Conservation (phyloP, 805 yeast species). For the Starmerella floricola region DNA sequence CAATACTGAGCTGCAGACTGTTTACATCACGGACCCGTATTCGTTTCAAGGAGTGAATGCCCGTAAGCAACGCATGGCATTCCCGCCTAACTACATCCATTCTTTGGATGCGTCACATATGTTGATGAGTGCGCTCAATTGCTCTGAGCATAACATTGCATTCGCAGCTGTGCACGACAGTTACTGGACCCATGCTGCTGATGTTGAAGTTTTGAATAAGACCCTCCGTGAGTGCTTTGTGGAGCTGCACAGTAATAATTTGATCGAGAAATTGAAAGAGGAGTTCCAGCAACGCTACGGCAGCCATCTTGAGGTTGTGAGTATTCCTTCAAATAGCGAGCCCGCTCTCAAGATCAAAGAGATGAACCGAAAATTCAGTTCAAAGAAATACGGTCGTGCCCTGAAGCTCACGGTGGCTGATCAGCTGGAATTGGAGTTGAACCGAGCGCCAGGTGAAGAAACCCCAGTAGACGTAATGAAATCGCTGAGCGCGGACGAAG, state of each 20-base stretch:
- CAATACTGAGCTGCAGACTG: slow-evolving; percentile 73
- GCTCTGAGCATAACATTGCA: slow-evolving; percentile 49
- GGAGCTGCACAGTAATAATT: slow-evolving; percentile 57
- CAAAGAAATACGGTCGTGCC: slow-evolving; percentile 25
- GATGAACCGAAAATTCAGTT: slow-evolving; percentile 39
- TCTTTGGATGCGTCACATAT: slow-evolving; percentile 95
- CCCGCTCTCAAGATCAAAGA: slow-evolving; percentile 40
- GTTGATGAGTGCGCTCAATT: slow-evolving; percentile 75
- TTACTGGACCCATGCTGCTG: slow-evolving; percentile 93
- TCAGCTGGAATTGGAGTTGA: slow-evolving; percentile 59
- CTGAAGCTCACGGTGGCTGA: slow-evolving; percentile 47
- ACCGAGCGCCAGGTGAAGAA: slow-evolving; percentile 40
- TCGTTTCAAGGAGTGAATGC: slow-evolving; percentile 70
- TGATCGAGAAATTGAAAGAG: slow-evolving; percentile 53
- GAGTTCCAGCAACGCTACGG: slow-evolving; percentile 76
- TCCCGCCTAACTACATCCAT: slow-evolving; percentile 92
- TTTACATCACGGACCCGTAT: slow-evolving; percentile 81
- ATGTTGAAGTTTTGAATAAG: slow-evolving; percentile 58
- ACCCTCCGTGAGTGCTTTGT: slow-evolving; percentile 70
- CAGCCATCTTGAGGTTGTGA: slow-evolving; percentile 51
- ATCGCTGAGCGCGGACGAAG: slow-evolving; percentile 21
- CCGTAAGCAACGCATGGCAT: slow-evolving; percentile 81
- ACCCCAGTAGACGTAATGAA: slow-evolving; percentile 54
- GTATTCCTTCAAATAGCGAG: slow-evolving; percentile 41
- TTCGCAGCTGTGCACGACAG: slow-evolving; percentile 97